Percentiles rank a stretch among this genome's conserved stretches.
These are phyloP conservation scores for Penicillium verhagenii DNA, from an alignment of 495 filamentous ascomycete genomes.

Conservation along the genomic window DNA sequence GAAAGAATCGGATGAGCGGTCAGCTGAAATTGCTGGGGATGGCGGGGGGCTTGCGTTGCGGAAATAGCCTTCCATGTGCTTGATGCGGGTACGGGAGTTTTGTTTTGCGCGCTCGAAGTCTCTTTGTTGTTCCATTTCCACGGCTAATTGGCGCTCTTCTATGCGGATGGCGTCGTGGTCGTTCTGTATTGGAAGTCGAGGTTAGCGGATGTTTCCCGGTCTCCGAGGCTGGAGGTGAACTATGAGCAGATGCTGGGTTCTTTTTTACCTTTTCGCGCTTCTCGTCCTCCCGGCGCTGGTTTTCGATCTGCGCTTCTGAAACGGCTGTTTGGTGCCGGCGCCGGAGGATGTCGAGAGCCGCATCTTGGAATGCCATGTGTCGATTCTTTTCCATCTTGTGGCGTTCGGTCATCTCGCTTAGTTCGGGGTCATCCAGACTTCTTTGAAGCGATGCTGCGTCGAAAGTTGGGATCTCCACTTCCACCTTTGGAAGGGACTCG, in stretches of 20 bases:
- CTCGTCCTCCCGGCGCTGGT: conserved; percentile 47
- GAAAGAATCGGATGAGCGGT: conserved; percentile 25
- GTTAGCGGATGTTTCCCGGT: not conserved
- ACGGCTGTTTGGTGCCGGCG: conserved; percentile 36
- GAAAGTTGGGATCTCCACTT: conserved; percentile 41
- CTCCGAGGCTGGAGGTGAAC: too few species aligned
- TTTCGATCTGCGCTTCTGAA: conserved; percentile 24
- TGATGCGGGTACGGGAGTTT: conserved; percentile 66
- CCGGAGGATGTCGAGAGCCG: conserved; percentile 30
- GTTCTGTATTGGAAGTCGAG: conserved; percentile 38
- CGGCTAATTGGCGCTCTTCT: conserved; percentile 72
- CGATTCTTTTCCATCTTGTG: conserved; percentile 58
- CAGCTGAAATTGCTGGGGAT: conserved; percentile 20
- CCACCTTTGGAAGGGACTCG: conserved; percentile 28
- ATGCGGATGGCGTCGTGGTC: conserved; percentile 53
- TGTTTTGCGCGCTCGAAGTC: conserved; percentile 56
- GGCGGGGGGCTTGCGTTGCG: conserved; percentile 51
- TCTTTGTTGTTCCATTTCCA: conserved; percentile 62
- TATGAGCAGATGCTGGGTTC: too few species aligned
- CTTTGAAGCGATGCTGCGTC: conserved; percentile 40
- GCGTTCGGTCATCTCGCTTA: conserved; percentile 49
- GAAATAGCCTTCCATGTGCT: conserved; percentile 79
- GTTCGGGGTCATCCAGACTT: conserved; percentile 46
- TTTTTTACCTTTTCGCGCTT: conserved; percentile 55
- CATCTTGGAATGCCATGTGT: conserved; percentile 53